A percentile compares a stretch with the other conserved stretches of the same genome.
These are phyloP conservation scores for Backusella sp. DNA, from an alignment of 192 early-diverging fungal species.

Conservation along the genomic window DNA sequence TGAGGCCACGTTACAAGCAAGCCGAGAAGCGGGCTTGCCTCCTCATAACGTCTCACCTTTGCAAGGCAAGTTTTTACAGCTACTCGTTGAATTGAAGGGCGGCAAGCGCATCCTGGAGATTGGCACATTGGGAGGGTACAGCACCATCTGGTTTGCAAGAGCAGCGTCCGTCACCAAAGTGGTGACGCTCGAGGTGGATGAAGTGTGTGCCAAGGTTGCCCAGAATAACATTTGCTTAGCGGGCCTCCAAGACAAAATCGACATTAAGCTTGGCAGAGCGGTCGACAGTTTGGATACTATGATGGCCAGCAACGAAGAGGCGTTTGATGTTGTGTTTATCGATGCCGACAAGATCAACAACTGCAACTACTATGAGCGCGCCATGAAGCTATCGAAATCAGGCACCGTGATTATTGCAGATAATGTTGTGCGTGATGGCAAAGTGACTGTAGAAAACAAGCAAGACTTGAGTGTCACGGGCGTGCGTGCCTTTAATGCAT, in stretches of 20 bases:
- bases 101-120: background rate
- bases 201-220: background rate
- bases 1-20: background rate
- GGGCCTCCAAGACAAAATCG: background rate
- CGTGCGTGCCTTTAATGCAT: background rate
- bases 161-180: background rate
- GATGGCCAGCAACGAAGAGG: background rate
- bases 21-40: background rate
- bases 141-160: slow-evolving; percentile 1
- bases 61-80: background rate
- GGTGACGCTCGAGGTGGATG: background rate
- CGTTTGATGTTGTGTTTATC: background rate
- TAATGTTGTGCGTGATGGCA: background rate
- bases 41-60: background rate
- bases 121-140: background rate
- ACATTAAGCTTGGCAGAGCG: background rate
- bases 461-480: background rate
- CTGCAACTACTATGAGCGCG: background rate
- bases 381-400: background rate
- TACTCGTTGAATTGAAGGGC: background rate
- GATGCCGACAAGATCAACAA: background rate
- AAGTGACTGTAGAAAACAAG: background rate
- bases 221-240: background rate
- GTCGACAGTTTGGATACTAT: background rate
- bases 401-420: background rate